Evolutionary conservation across 257 asterid genomes (phyloP).

Genomic region (Scutellaria minor): DNA sequence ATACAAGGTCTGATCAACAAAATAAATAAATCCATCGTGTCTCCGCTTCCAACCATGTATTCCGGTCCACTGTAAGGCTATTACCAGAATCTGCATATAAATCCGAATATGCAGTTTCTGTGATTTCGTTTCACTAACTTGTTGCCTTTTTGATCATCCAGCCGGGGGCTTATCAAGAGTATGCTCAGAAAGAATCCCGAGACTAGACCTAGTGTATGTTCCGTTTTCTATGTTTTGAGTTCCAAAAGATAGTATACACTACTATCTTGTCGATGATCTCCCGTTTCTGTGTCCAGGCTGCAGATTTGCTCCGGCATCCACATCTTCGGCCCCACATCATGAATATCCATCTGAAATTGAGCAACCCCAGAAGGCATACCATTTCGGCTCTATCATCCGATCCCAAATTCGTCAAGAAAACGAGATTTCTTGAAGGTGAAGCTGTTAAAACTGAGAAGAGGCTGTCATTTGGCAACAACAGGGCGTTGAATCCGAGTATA

Average conservation of each 20-base stretch:
- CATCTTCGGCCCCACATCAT: slow-evolving; percentile 79
- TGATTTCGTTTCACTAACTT: slow-evolving; percentile 2
- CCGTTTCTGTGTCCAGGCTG: slow-evolving; percentile 63
- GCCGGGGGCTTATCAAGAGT: slow-evolving; percentile 92
- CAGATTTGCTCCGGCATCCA: slow-evolving; percentile 79
- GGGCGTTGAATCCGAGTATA: slow-evolving; percentile 95
- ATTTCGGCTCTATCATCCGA: slow-evolving; percentile 48
- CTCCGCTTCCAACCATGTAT: slow-evolving; percentile 91
- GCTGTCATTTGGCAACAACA: slow-evolving; percentile 70
- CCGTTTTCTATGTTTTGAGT: neutral
- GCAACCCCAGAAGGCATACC: slow-evolving; percentile 66
- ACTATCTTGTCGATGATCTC: slow-evolving; percentile 9
- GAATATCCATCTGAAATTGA: slow-evolving; percentile 57
- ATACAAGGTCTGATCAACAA: slow-evolving; percentile 96
- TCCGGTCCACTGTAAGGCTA: slow-evolving; percentile 89
- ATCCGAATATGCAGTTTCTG: neutral
- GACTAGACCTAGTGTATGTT: slow-evolving; percentile 86
- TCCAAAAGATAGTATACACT: neutral
- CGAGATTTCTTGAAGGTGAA: slow-evolving; percentile 54
- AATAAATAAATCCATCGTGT: slow-evolving; percentile 83
- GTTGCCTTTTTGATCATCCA: slow-evolving; percentile 35
- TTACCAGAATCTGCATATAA: slow-evolving; percentile 13
- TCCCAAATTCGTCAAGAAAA: slow-evolving; percentile 50
- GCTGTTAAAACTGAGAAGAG: slow-evolving; percentile 62
- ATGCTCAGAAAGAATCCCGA: slow-evolving; percentile 96